phyloP scores from a whole-genome alignment of 176 grass and related monocot genomes.

The Zoysia japonica region DNA sequence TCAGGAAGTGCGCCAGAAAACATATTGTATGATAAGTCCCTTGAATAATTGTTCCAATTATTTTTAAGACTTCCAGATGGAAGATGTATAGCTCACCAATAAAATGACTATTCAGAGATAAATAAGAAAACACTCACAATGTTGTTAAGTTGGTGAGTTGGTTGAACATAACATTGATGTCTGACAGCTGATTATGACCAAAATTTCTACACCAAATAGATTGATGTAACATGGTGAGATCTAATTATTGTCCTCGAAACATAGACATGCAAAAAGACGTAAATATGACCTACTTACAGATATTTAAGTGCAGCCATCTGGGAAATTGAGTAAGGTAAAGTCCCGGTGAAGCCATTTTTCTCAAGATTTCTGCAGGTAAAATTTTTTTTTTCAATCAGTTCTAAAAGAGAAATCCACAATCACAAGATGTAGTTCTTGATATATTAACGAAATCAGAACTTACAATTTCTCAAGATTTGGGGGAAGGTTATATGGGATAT shows the following conservation, averaged over 20 bases:
- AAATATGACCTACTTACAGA: conserved; percentile 58
- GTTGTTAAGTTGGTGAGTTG: conserved; percentile 68
- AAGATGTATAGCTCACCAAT: neutral
- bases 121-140: conserved; percentile 61
- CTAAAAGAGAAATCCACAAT: neutral
- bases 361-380: conserved; percentile 72
- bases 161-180: conserved; percentile 58
- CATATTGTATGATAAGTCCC: conserved; percentile 76
- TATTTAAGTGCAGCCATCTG: conserved; percentile 59
- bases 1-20: conserved; percentile 69
- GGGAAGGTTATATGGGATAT: conserved; percentile 80
- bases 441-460: conserved; percentile 35
- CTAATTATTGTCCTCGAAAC: neutral
- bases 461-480: conserved; percentile 82
- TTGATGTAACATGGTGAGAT: conserved; percentile 19
- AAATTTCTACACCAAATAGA: conserved; percentile 66
- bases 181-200: conserved; percentile 77
- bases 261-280: neutral
- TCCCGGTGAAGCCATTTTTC: conserved; percentile 65
- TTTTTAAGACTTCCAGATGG: neutral
- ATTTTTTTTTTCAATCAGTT: conserved; percentile 12
- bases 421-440: neutral
- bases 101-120: conserved; percentile 28
- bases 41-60: conserved; percentile 37
- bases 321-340: conserved; percentile 73